Evolutionary conservation across 2,329 filamentous ascomycete genomes (phyloP), one percentile per base, ranked within the genome.

Genomic region (Talaromyces funiculosus): DNA sequence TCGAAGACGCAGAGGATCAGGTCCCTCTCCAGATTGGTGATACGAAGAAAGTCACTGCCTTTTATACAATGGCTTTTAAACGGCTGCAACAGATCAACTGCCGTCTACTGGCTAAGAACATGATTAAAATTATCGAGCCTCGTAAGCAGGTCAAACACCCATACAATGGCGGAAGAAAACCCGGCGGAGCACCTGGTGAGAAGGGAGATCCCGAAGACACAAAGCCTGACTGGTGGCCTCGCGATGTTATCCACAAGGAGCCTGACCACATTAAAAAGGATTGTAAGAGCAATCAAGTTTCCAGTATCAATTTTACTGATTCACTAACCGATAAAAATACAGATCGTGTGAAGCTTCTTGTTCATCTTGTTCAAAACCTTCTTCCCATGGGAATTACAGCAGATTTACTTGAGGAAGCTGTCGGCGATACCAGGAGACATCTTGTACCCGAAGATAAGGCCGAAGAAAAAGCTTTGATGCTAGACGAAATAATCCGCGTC

Each of bases 201-300:
- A 72, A 69, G 4, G 71, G 72, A 1, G 76, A 80, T 61, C 73
- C 75, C 4, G 74, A 78, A 59, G 72, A 72, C 62, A 80, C 77
- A 12, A 78, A 76, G 64, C 78, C 78, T 8, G 71, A 73, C 12
- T 78, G 73, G 73, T 79, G 75, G 75, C 75, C 75, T n/a, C 62
- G 69, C 37, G 72, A 72, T 61, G 76, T 80, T 42, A 74, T 73
- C 42, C 79, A 81, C 68, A 77, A 72, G 66, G 79, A 81, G 66
- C 79, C 79, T 3, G 78, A 81, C 58, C 79, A 81, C 66, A 65
- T 80, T 20, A 70, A 73, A 55, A 80, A 78, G 68, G 72, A 75
- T 42, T 73, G 78, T 81, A 71, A 64, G 77, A 67, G 5, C 20
- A 1, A 24, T 16, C 14, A 0, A 33, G 7, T 16, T 14, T 18